A percentile compares a stretch with the other conserved stretches of the same genome.
phyloP scores from a whole-genome alignment of 805 yeast species.

The Starmerella apis region DNA sequence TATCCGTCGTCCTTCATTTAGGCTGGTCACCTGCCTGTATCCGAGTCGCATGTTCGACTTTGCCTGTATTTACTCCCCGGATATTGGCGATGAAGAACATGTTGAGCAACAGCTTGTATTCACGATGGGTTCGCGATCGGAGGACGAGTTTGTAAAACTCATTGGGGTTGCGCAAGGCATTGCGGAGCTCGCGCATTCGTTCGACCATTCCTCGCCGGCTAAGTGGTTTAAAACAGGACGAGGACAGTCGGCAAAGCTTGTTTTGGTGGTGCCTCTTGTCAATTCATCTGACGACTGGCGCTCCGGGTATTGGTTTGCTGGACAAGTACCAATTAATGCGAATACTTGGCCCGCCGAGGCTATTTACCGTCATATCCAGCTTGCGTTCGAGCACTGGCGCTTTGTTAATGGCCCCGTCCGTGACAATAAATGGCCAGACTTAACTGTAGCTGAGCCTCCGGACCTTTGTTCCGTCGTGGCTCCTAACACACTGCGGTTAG shows the following conservation, averaged over 20 bases:
- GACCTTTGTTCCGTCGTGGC: constrained; percentile 6
- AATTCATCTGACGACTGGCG: constrained; percentile 19
- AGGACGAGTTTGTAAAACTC: constrained; percentile 12
- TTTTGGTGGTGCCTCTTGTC: constrained; percentile 13
- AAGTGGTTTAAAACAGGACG: constrained; percentile 15
- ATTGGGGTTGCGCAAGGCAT: constrained; percentile 27
- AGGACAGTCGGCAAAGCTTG: not conserved
- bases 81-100: constrained; percentile 22
- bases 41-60: constrained; percentile 15
- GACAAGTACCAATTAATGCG: constrained; percentile 9
- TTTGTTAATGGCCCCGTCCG: constrained; percentile 4
- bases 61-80: constrained; percentile 25
- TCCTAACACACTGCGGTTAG: constrained; percentile 18
- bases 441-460: not conserved
- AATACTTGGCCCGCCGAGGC: constrained; percentile 12
- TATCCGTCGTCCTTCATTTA: no score
- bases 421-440: constrained; percentile 7
- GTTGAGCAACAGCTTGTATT: constrained; percentile 23
- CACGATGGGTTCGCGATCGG: constrained; percentile 5
- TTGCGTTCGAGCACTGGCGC: constrained; percentile 6
- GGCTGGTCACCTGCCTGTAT: not conserved
- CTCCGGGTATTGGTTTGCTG: constrained; percentile 24
- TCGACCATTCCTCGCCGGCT: constrained; percentile 17
- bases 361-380: constrained; percentile 8
- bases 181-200: constrained; percentile 24